These are phyloP conservation scores for Bolboschoenus planiculmis DNA, from an alignment of 176 grass and related monocot genomes.

Conservation along the genomic window DNA sequence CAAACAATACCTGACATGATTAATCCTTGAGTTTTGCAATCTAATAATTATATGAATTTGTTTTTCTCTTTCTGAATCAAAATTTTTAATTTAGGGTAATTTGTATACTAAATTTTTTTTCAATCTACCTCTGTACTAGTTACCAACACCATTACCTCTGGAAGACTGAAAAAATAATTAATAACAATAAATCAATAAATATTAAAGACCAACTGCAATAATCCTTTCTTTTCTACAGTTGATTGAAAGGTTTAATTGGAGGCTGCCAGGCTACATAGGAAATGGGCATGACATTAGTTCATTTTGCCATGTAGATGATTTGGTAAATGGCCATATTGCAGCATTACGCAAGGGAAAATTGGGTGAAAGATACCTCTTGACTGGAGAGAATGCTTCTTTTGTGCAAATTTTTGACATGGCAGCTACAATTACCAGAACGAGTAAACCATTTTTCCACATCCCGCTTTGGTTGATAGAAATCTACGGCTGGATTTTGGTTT, in stretches of 20 bases:
- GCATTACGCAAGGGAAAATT: constrained; percentile 70
- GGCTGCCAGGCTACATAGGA: constrained; percentile 85
- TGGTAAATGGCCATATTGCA: constrained; percentile 78
- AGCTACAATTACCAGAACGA: constrained; percentile 68
- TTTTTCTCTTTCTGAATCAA: neutral
- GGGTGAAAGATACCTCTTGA: constrained; percentile 83
- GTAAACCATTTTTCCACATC: constrained; percentile 51
- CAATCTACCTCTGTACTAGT: neutral
- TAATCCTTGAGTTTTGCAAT: neutral
- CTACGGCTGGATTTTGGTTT: constrained; percentile 94
- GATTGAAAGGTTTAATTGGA: constrained; percentile 87
- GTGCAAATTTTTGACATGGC: constrained; percentile 56
- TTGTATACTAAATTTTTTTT: neutral
- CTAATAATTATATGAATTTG: neutral
- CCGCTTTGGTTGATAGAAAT: constrained; percentile 66
- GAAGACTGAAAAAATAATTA: neutral
- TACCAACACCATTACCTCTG: neutral
- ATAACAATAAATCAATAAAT: constrained; percentile 3
- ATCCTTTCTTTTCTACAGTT: constrained; percentile 41
- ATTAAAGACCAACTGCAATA: constrained; percentile 1
- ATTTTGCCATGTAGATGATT: constrained; percentile 78
- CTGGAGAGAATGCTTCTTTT: constrained; percentile 69
- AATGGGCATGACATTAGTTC: constrained; percentile 63
- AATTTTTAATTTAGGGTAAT: neutral
- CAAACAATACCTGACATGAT: neutral